These are phyloP conservation scores for Acorus gramineus DNA, from an alignment of 106 monocot species.

Conservation along the genomic window DNA sequence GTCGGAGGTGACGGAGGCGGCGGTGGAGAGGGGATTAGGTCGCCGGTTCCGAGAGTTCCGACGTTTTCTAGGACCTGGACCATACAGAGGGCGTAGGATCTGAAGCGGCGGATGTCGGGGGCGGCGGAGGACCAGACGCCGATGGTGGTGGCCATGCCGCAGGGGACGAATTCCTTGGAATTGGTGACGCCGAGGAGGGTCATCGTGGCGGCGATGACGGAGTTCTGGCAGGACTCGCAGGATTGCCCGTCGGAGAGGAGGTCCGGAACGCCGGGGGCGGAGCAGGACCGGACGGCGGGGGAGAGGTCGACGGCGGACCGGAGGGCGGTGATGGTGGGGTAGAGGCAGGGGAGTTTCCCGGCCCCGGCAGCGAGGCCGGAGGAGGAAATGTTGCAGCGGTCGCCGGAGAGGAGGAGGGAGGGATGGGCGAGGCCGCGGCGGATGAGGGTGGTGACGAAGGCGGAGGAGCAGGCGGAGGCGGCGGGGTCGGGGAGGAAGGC, in stretches of 20 bases:
- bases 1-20: not conserved
- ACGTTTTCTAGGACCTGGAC: constrained; percentile 45
- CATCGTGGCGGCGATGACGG: constrained; percentile 32
- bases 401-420: constrained; percentile 31
- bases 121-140: constrained; percentile 27
- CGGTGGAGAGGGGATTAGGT: constrained; percentile 9
- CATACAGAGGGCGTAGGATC: constrained; percentile 39
- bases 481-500: constrained; percentile 44
- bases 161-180: constrained; percentile 47
- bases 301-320: constrained; percentile 22
- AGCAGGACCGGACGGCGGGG: constrained; percentile 23
- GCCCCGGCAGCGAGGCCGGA: constrained; percentile 18
- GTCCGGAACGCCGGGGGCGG: constrained; percentile 1
- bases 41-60: constrained; percentile 22
- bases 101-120: constrained; percentile 27
- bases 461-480: constrained; percentile 36
- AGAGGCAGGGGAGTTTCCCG: constrained; percentile 42
- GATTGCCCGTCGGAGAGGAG: constrained; percentile 6
- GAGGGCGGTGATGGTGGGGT: constrained; percentile 24
- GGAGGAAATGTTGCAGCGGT: constrained; percentile 34
- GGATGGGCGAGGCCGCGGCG: constrained; percentile 33
- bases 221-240: constrained; percentile 47
- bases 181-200: constrained; percentile 17
- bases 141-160: constrained; percentile 57
- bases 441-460: constrained; percentile 38